Conservation (phyloP, 1,284 basidiomycete species). For the Ganoderma meredithae region DNA sequence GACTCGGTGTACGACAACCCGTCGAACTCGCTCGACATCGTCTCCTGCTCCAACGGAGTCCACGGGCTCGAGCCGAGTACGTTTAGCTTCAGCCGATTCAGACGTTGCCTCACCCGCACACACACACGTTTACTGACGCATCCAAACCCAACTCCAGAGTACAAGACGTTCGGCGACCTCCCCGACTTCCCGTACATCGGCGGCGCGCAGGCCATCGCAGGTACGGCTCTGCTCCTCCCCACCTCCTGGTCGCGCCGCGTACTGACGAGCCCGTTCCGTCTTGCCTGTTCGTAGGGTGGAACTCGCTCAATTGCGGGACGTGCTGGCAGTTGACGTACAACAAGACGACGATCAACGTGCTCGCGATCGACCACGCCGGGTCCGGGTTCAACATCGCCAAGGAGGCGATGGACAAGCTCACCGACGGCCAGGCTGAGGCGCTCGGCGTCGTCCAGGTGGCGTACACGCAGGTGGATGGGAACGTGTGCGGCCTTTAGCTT, state of each 20-base stretch:
- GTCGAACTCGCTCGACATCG: slow-evolving; percentile 42
- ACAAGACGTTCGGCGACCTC: slow-evolving; percentile 53
- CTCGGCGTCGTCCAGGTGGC: slow-evolving; percentile 49
- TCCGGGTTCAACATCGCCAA: slow-evolving; percentile 50
- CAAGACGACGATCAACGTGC: slow-evolving; percentile 47
- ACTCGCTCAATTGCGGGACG: slow-evolving; percentile 52
- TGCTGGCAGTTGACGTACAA: slow-evolving; percentile 54
- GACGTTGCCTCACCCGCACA: slow-evolving; percentile 44
- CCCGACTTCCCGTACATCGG: slow-evolving; percentile 58
- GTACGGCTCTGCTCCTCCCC: slow-evolving; percentile 41
- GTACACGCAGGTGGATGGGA: slow-evolving; percentile 43
- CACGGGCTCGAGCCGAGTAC: slow-evolving; percentile 54
- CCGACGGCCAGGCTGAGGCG: slow-evolving; percentile 45
- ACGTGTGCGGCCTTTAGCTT: slow-evolving; percentile 38
- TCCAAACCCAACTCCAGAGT: slow-evolving; percentile 44
- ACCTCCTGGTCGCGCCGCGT: slow-evolving; percentile 28
- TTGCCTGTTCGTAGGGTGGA: slow-evolving; percentile 41
- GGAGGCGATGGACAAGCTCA: slow-evolving; percentile 52
- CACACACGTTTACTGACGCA: slow-evolving; percentile 17
- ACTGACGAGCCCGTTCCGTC: slow-evolving; percentile 17
- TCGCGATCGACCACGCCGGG: slow-evolving; percentile 50
- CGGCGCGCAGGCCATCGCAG: slow-evolving; percentile 49
- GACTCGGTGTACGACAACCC: slow-evolving; percentile 52
- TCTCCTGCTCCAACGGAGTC: slow-evolving; percentile 59
- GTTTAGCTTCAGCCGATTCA: slow-evolving; percentile 41